Evolutionary conservation across 495 filamentous ascomycete species (phyloP).

Genomic region (Aspergillus steynii): DNA sequence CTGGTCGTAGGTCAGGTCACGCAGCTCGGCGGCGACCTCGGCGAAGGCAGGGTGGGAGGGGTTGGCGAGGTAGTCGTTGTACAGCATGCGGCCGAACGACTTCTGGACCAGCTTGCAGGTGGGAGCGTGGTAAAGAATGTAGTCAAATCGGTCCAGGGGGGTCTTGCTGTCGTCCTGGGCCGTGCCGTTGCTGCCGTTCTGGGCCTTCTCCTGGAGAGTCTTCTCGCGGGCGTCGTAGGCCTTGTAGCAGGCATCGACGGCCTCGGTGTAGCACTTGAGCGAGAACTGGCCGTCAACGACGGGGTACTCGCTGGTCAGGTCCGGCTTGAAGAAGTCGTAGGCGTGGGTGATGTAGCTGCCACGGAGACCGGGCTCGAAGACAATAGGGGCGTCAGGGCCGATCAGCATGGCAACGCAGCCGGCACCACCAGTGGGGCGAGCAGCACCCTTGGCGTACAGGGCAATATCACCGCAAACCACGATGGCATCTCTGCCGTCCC

Average conservation of each 20-base stretch:
- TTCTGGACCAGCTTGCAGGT: constrained; percentile 98
- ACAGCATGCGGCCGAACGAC: constrained; percentile 90
- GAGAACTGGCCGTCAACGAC: constrained; percentile 96
- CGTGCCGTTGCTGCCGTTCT: constrained; percentile 64
- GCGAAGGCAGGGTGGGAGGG: constrained; percentile 76
- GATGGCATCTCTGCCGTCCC: constrained; percentile 93
- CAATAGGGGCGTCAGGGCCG: constrained; percentile 89
- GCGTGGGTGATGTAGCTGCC: constrained; percentile 92
- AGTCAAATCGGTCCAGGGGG: constrained; percentile 88
- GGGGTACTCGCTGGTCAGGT: constrained; percentile 96
- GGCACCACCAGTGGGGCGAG: constrained; percentile 92
- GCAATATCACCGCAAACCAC: constrained; percentile 97
- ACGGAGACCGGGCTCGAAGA: constrained; percentile 87
- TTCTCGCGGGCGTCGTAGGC: constrained; percentile 86
- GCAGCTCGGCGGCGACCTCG: constrained; percentile 83
- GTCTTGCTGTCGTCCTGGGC: constrained; percentile 57
- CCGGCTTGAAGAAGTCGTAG: constrained; percentile 99
- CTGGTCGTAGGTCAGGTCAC: constrained; percentile 78
- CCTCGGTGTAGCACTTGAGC: constrained; percentile 91
- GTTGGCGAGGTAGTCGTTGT: constrained; percentile 90
- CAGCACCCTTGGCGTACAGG: constrained; percentile 94
- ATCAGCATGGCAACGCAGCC: constrained; percentile 93
- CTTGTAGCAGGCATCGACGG: constrained; percentile 94
- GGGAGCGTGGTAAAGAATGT: constrained; percentile 92
- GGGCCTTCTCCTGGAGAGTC: constrained; percentile 56